Evolutionary conservation across 2,329 filamentous ascomycete species (phyloP).

Genomic region (Magnaporthiopsis rhizophila): DNA sequence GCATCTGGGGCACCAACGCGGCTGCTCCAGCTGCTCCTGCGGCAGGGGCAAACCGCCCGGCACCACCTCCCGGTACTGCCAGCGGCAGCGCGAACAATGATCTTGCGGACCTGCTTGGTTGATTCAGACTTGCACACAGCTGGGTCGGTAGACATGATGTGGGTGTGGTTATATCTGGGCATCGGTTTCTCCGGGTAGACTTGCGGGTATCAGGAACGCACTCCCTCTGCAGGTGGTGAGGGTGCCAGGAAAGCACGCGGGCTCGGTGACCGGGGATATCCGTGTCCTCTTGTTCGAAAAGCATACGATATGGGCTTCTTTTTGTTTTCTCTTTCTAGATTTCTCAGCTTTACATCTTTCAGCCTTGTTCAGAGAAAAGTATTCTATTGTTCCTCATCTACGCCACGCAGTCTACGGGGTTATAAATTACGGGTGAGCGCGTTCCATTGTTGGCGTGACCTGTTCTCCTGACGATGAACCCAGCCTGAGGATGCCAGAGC

Average conservation of each 20-base stretch:
- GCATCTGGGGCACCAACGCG: slow-evolving; percentile 73
- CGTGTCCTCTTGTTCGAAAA: neutral
- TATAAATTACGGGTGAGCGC: too few relatives aligned
- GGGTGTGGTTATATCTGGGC: neutral
- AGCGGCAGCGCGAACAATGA: neutral
- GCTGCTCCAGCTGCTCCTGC: neutral
- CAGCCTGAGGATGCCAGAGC: too few relatives aligned
- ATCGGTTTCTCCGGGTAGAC: neutral
- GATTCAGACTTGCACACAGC: neutral
- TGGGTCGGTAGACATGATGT: neutral
- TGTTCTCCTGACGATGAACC: too few relatives aligned
- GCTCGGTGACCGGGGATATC: neutral
- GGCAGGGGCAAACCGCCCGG: neutral
- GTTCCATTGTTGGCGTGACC: too few relatives aligned
- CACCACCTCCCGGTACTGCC: neutral
- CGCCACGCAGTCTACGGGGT: too few relatives aligned
- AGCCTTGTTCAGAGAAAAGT: neutral
- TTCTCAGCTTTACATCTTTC: neutral
- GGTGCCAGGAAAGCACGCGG: too few relatives aligned
- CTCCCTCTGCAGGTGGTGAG: neutral
- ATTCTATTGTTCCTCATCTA: neutral
- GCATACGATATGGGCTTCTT: neutral
- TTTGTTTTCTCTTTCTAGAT: neutral
- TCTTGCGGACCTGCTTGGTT: neutral
- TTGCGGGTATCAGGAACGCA: neutral